A percentile compares a stretch with the other conserved stretches of the same genome.
Conservation (phyloP, 176 grass and related monocot genomes). For the Areca catechu region DNA sequence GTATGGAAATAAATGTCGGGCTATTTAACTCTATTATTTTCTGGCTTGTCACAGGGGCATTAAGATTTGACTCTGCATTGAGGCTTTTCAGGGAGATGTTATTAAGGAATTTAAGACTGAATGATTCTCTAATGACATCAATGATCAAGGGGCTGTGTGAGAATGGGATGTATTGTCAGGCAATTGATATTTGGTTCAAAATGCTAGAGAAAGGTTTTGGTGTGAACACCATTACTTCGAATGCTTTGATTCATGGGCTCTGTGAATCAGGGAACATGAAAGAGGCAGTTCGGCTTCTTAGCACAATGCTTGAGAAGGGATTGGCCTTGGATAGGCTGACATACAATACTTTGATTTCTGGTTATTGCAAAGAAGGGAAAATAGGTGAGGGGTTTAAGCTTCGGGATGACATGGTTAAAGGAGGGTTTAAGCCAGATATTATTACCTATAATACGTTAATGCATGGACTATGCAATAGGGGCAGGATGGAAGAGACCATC, state of each 20-base stretch:
- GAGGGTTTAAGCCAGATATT: slow-evolving; percentile 65
- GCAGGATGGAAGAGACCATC: slow-evolving; percentile 65
- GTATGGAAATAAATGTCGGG: slow-evolving; percentile 50
- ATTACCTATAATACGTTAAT: slow-evolving; percentile 67
- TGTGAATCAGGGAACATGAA: slow-evolving; percentile 42
- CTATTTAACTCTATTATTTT: slow-evolving; percentile 64
- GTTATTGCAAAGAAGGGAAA: slow-evolving; percentile 68
- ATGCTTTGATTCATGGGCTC: slow-evolving; percentile 86
- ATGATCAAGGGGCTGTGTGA: slow-evolving; percentile 57
- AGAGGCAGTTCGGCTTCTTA: slow-evolving; percentile 48
- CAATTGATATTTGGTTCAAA: slow-evolving; percentile 50
- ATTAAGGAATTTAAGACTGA: slow-evolving; percentile 57
- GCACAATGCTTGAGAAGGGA: slow-evolving; percentile 44
- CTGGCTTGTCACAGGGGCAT: slow-evolving; percentile 38
- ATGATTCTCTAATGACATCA: slow-evolving; percentile 70
- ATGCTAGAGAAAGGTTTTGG: slow-evolving; percentile 51
- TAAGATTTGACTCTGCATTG: slow-evolving; percentile 43
- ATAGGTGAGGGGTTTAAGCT: slow-evolving; percentile 63
- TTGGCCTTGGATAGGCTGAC: slow-evolving; percentile 59
- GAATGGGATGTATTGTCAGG: slow-evolving; percentile 44
- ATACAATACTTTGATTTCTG: slow-evolving; percentile 75
- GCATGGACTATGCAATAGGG: slow-evolving; percentile 48
- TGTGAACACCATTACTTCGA: slow-evolving; percentile 58
- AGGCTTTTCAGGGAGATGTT: slow-evolving; percentile 52
- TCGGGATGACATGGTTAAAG: slow-evolving; percentile 64